Evolutionary conservation across 129 eudicot species (phyloP), one percentile per base, ranked within the genome.

Genomic region (Oenanthe sinensis): DNA sequence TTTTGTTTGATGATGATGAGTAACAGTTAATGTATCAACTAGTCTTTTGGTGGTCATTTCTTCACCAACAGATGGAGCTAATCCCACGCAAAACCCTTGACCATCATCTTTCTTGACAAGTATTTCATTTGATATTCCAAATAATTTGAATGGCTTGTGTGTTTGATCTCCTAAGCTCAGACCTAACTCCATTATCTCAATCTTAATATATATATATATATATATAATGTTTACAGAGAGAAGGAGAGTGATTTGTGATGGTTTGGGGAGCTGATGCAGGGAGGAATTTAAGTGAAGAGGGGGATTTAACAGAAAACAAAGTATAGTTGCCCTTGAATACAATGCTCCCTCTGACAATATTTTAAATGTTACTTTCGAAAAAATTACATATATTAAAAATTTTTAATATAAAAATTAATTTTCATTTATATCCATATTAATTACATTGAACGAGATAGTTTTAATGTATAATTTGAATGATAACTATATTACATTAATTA

Each of bases 21-120:
- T 67, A 28, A 84, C 77, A 30, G 47, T 46, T 63, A 60, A 22
- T 36, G 70, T 22, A 6, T 58, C 4, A 60, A 33, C 36, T 33
- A 60, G 33, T 60, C 68, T n/a, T 60, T 60, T 60, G 11, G 36
- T 60, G 14, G 15, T 60, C 0, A n/a, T 9, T 24, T 60, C 68
- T 8, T 60, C 15, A 24, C 33, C n/a, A 24, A n/a, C 68, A n/a
- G 33, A 60, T n/a, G 33, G 75, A 62, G 82, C 86, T 74, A 78
- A 79, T 46, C 81, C 90, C 98, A 88, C 85, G 92, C 96, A 88
- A 81, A 91, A 91, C 88, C 96, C 93, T 83, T 85, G 71, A 79
- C 78, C 87, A 46, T 15, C 6, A 46, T 79, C 63, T 19, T 60
- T 70, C 6, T 24, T 39, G 5, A 26, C 22, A 71, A 54, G 11